phyloP scores from a whole-genome alignment of 768 basidiomycete genomes.

The Jaapia argillacea region DNA sequence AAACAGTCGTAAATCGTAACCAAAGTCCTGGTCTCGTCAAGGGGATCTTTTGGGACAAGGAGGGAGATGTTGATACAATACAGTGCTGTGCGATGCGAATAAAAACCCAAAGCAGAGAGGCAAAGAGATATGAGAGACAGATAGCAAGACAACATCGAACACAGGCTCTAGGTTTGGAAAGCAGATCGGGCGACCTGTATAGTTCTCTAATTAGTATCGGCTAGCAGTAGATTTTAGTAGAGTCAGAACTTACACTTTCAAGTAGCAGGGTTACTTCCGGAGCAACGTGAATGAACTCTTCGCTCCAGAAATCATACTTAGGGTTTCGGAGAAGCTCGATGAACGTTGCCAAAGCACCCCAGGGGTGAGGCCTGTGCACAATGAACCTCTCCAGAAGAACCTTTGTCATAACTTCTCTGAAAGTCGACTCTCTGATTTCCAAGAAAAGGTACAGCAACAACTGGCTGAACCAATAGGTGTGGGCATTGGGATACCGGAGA shows the following conservation, averaged over 20 bases:
- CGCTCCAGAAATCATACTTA: conserved; percentile 88
- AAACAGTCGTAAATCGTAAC: conserved; percentile 23
- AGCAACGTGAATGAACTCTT: conserved; percentile 74
- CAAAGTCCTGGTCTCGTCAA: conserved; percentile 35
- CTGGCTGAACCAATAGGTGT: conserved; percentile 97
- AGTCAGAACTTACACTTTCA: conserved; percentile 53
- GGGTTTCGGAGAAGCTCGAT: conserved; percentile 87
- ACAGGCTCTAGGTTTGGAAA: conserved; percentile 62
- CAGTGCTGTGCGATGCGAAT: conserved; percentile 49
- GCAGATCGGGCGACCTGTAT: conserved; percentile 66
- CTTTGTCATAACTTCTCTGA: conserved; percentile 77
- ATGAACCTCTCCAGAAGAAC: conserved; percentile 91
- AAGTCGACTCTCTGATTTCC: conserved; percentile 66
- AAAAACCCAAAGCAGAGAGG: conserved; percentile 44
- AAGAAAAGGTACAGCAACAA: conserved; percentile 81
- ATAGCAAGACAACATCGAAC: conserved; percentile 60
- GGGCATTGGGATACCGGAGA: conserved; percentile 94
- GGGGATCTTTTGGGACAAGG: conserved; percentile 26
- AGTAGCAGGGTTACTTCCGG: conserved; percentile 81
- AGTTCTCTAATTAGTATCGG: no score
- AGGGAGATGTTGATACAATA: conserved; percentile 69
- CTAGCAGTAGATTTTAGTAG: background rate
- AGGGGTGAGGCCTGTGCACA: conserved; percentile 91
- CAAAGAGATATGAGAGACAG: conserved; percentile 69
- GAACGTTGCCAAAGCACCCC: conserved; percentile 91